Base-by-base conservation (phyloP, 1,284 basidiomycete genomes). In the Hymenochaete sp. region DNA sequence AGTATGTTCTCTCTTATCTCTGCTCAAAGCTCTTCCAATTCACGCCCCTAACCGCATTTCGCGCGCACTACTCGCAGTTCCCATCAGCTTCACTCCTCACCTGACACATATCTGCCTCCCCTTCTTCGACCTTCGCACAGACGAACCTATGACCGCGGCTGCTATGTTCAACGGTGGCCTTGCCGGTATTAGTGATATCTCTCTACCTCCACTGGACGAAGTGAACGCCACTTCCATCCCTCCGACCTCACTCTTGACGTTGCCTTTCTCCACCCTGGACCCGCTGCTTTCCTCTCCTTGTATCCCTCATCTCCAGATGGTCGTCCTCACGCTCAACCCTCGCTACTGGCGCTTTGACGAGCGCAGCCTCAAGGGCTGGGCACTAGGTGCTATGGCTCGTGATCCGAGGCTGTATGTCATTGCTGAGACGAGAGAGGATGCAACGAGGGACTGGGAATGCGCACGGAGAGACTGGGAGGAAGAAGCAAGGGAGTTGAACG, bases 261-360 rank as follows among this genome's bases (percentile, higher is more conserved):
- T 18, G 27, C 32, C 39, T 29, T 51, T 51, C 37, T 33, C 42
- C 25, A 41, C 45, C 9, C 36, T 51, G 11, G 49, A 51, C 31
- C 45, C 39, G 31, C 47, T 51, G 24, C 49, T 51, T 27, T 41
- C 40, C n/a, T 35, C 36, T 19, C 42, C 48, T n/a, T n/a, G n/a
- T n/a, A 5, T n/a, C 8, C 32, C 32, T n/a, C 41, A 47, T 11
- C 38, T 51, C 10, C 29, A 38, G 11, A 47, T 51, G 45, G 45
- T 51, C 18, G 49, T 51, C 11, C 45, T 51, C 22, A 51, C 49
- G n/a, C 45, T 51, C 22, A 51, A 51, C 33, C 49, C 49, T 6
- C 49, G 49, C 19, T 51, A 51, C 16, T 51, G 49, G 49, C 40
- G 45, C 13, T 51, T 51, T 32, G 49, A 51, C 3, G 49, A 47